Conservation (phyloP, 805 yeast genomes). For the Candida palmyrensis region DNA sequence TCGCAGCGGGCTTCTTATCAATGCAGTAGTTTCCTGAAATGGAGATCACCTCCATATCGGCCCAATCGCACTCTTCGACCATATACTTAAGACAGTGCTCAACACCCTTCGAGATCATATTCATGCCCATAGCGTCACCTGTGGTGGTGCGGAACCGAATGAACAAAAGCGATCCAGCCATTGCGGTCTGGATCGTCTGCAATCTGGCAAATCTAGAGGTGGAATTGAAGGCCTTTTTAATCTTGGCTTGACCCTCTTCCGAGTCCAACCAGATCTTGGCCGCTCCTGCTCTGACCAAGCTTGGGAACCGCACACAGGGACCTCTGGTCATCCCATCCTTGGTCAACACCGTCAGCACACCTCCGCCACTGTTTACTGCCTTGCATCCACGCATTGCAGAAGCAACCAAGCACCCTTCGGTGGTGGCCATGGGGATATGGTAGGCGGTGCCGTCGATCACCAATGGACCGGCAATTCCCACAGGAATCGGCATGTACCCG, state of each 20-base stretch:
- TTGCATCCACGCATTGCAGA: conserved; percentile 99
- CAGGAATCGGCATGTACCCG: conserved; percentile 94
- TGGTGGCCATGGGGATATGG: conserved; percentile 98
- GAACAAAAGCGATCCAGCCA: conserved; percentile 87
- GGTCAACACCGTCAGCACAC: conserved; percentile 85
- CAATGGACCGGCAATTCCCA: conserved; percentile 97
- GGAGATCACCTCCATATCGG: conserved; percentile 88
- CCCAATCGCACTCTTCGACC: conserved; percentile 87
- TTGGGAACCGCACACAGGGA: conserved; percentile 89
- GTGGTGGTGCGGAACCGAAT: conserved; percentile 97
- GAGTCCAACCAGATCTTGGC: conserved; percentile 95
- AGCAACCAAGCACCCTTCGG: conserved; percentile 98
- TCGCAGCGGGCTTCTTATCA: conserved; percentile 96
- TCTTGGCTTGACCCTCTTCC: conserved; percentile 78
- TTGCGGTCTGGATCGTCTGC: conserved; percentile 84
- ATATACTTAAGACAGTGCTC: conserved; percentile 79
- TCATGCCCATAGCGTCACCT: conserved; percentile 99
- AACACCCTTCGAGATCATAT: conserved; percentile 98
- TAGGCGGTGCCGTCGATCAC: conserved; percentile 82
- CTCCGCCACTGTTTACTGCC: conserved; percentile 96
- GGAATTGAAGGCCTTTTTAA: conserved; percentile 89
- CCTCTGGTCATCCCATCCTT: conserved; percentile 99
- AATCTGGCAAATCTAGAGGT: conserved; percentile 96
- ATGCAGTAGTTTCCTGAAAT: conserved; percentile 97
- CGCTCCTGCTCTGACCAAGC: conserved; percentile 83